Evolutionary conservation across 2,329 filamentous ascomycete species (phyloP).

Genomic region (Alternaria gaisen): DNA sequence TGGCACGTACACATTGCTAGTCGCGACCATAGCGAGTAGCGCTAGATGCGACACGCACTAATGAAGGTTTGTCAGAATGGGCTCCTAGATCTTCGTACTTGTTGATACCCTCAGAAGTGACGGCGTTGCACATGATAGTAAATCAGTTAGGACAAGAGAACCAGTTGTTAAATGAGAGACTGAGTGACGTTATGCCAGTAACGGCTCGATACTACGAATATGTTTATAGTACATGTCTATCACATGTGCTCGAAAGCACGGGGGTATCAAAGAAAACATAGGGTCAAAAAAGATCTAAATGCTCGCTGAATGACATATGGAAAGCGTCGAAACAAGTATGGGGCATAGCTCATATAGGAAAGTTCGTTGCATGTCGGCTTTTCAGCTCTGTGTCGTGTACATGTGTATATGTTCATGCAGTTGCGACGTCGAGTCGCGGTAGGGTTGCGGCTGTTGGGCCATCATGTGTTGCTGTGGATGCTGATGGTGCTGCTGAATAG

Average conservation of each 20-base stretch:
- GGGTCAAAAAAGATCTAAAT: conserved; percentile 18
- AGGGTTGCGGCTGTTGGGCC: conserved; percentile 29
- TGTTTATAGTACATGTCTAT: conserved; percentile 28
- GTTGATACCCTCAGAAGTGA: neutral
- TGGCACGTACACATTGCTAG: neutral
- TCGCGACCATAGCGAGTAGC: neutral
- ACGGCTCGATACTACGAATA: conserved; percentile 3
- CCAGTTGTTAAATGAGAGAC: neutral
- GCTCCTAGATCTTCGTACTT: neutral
- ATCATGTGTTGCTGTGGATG: conserved; percentile 37
- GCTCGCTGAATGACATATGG: conserved; percentile 24
- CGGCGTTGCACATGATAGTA: neutral
- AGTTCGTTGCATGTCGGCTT: conserved; percentile 9
- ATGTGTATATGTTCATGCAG: conserved; percentile 38
- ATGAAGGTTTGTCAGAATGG: neutral
- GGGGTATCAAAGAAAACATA: conserved; percentile 33
- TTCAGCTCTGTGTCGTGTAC: conserved; percentile 33
- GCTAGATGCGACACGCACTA: neutral
- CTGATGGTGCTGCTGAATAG: conserved; percentile 21
- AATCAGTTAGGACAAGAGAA: neutral
- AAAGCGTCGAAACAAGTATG: conserved; percentile 3
- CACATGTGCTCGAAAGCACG: conserved; percentile 23
- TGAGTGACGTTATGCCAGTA: neutral
- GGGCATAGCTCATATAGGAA: conserved; percentile 8
- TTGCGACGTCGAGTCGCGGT: conserved; percentile 25